Evolutionary conservation across 192 early-diverging fungal species (phyloP), one percentile per base, ranked within the genome.

Genomic region (Gaertneriomyces sp.): DNA sequence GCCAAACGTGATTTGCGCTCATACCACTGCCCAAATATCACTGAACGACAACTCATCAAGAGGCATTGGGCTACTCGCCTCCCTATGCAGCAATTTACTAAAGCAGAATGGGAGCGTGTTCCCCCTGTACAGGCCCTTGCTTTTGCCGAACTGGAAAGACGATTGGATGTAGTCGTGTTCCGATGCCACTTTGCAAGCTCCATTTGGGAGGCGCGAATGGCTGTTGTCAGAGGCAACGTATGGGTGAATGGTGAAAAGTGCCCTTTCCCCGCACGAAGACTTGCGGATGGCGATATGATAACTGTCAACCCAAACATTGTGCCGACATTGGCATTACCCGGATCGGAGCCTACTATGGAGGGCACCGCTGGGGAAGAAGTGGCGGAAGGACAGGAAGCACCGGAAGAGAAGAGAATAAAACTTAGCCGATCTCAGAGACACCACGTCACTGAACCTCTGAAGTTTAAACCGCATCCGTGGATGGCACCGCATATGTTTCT

Each of bases 161-260:
- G 96, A 11, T 65, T 97, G 56, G 96, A 98, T 77, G 90, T 93
- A 70, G 89, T 95, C 66, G 80, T 98, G 64, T 96, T 96, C 76
- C 81, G 96, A 59, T 87, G 87, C 60, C 91, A 92, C 78, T 94
- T 98, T 82, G 91, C 90, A 12, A 83, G 84, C 43, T 90, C 87
- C 50, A 87, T 96, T 69, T 92, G 84, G 75, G 81, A 86, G 78
- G 96, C 96, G 40, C 82, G 93, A 57, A 84, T 87, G 68, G 62
- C 90, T 46, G 89, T 94, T 40, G 78, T 87, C 19, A 86, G 89
- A 58, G 93, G 94, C 46, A 90, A 96, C 63, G 93, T 98, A 47
- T 89, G 76, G 57, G 87, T 98, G 58, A 98, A 98, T 55, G 96
- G 93, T 50, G 86, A 89, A 70, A 71, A 92, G 89, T 81, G 90